phyloP scores from a whole-genome alignment of 2,329 filamentous ascomycete species.

The Paecilomyces formosus region DNA sequence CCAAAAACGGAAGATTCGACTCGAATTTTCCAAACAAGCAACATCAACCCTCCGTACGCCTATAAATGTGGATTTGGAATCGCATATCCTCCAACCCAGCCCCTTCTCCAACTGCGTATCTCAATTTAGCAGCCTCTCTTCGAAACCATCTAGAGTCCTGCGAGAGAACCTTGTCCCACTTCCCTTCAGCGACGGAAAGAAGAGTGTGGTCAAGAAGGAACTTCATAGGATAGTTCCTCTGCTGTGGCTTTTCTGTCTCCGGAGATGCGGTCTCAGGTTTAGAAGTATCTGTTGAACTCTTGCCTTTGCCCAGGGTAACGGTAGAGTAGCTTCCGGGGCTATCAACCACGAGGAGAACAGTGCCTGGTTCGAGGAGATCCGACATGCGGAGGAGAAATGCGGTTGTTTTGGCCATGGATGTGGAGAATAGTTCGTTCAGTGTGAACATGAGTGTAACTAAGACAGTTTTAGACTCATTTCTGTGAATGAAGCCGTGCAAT shows the following conservation, averaged over 20 bases:
- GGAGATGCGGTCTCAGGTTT: slow-evolving; percentile 21
- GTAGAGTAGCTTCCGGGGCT: slow-evolving; percentile 92
- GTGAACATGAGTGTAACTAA: slow-evolving; percentile 87
- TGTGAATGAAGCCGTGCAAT: slow-evolving; percentile 25
- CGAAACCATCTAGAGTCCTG: slow-evolving; percentile 84
- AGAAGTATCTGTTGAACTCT: slow-evolving; percentile 3
- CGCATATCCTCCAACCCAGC: slow-evolving; percentile 90
- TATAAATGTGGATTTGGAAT: slow-evolving; percentile 84
- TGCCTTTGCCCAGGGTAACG: slow-evolving; percentile 56
- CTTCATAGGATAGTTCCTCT: slow-evolving; percentile 78
- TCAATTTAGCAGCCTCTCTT: slow-evolving; percentile 51
- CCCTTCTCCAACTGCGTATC: slow-evolving; percentile 80
- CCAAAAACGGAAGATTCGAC: background rate
- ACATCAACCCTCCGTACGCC: slow-evolving; percentile 19
- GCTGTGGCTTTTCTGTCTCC: slow-evolving; percentile 31
- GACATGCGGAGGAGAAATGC: slow-evolving; percentile 66
- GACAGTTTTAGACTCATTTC: slow-evolving; percentile 20
- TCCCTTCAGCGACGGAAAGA: slow-evolving; percentile 39
- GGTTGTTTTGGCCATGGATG: slow-evolving; percentile 67
- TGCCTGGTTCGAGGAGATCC: slow-evolving; percentile 47
- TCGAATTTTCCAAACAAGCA: background rate
- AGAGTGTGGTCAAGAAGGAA: slow-evolving; percentile 84
- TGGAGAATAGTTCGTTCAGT: slow-evolving; percentile 86
- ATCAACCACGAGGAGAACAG: slow-evolving; percentile 77
- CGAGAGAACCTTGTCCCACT: slow-evolving; percentile 68